Evolutionary conservation across 805 yeast genomes (phyloP).

Genomic region (Limtongozyma cylindracea): DNA sequence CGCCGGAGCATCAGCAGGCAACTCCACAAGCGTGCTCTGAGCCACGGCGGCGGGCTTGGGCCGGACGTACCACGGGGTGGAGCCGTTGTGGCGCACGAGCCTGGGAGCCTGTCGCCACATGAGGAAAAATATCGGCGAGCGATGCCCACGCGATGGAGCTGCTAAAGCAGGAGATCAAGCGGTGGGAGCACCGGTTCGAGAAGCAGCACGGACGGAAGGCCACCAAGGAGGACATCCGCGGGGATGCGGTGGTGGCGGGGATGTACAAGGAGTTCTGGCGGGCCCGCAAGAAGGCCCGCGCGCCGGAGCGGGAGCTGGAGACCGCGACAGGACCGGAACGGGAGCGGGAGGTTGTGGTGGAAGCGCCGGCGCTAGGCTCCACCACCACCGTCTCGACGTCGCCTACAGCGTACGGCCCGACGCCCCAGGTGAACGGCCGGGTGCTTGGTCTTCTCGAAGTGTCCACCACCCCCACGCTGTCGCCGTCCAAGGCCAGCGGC

Average conservation of each 20-base stretch:
- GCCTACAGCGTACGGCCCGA: conserved; percentile 71
- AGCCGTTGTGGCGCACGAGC: too few relatives aligned
- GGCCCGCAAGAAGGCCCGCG: conserved; percentile 1
- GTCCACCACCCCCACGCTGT: conserved; percentile 14
- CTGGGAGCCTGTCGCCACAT: too few relatives aligned
- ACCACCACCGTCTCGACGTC: too few relatives aligned
- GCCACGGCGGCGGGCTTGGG: too few relatives aligned
- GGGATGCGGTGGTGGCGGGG: conserved; percentile 6
- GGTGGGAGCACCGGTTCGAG: conserved; percentile 13
- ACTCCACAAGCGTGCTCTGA: too few relatives aligned
- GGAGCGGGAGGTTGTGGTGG: conserved; percentile 2
- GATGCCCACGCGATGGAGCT: too few relatives aligned
- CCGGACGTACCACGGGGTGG: too few relatives aligned
- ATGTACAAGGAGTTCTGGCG: conserved; percentile 9
- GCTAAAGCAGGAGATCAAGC: conserved; percentile 8
- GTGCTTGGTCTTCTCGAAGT: conserved; percentile 52
- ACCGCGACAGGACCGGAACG: too few relatives aligned
- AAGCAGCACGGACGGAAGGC: conserved; percentile 8
- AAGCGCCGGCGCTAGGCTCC: conserved; percentile 1
- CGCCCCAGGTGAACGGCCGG: conserved; percentile 67
- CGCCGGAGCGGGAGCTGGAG: too few relatives aligned
- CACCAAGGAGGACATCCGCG: conserved; percentile 9
- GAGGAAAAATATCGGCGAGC: too few relatives aligned
- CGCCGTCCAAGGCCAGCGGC: conserved; percentile 8
- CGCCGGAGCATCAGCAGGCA: too few relatives aligned